Evolutionary conservation across 768 basidiomycete genomes (phyloP).

Genomic region (Russula foetens): DNA sequence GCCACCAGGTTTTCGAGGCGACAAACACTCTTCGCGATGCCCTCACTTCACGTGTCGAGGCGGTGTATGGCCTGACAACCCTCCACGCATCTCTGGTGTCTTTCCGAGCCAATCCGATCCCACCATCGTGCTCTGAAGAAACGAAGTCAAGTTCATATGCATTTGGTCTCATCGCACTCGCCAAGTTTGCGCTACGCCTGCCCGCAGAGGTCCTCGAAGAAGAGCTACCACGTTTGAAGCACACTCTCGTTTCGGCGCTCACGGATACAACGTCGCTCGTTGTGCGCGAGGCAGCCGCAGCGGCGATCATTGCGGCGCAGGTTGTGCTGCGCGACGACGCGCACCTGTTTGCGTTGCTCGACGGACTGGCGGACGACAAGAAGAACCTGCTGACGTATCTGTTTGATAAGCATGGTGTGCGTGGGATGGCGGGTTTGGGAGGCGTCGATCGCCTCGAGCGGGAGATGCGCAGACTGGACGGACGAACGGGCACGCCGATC

Average conservation of each 20-base stretch:
- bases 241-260: constrained; percentile 64
- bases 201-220: constrained; percentile 83
- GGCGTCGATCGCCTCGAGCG: constrained; percentile 65
- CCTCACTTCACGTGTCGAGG: constrained; percentile 62
- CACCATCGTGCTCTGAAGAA: constrained; percentile 36
- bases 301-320: constrained; percentile 76
- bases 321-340: constrained; percentile 76
- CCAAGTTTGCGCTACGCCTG: constrained; percentile 73
- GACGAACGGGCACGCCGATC: constrained; percentile 67
- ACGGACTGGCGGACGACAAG: constrained; percentile 81
- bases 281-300: constrained; percentile 77
- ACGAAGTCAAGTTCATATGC: constrained; percentile 63
- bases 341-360: constrained; percentile 71
- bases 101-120: constrained; percentile 49
- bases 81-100: constrained; percentile 64
- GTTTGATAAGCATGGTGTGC: constrained; percentile 79
- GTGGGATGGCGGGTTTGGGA: constrained; percentile 29
- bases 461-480: constrained; percentile 75
- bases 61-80: constrained; percentile 79
- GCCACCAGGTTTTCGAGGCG: constrained; percentile 67
- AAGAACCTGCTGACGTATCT: constrained; percentile 85
- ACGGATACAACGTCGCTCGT: constrained; percentile 67
- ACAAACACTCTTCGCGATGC: constrained; percentile 76
- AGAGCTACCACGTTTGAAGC: constrained; percentile 69
- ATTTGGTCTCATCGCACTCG: constrained; percentile 76